A percentile compares a stretch with the other conserved stretches of the same genome.
phyloP scores from a whole-genome alignment of 768 basidiomycete species.

The Leucocoprinus leucothites region DNA sequence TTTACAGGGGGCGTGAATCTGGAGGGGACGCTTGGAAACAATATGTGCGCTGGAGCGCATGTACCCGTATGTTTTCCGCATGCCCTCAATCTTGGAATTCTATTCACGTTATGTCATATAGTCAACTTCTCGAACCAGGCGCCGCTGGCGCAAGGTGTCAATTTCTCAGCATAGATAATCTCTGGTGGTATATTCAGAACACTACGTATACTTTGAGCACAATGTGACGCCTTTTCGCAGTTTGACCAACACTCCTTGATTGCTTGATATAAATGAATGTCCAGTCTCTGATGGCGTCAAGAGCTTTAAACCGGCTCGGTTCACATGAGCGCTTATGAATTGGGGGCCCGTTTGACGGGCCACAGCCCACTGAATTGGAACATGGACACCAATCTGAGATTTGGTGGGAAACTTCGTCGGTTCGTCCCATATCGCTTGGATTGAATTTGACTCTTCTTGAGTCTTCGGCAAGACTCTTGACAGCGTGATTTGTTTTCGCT shows the following conservation, averaged over 20 bases:
- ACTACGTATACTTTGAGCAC: not conserved
- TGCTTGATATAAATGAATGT: not conserved
- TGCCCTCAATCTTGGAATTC: not conserved
- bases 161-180: conserved; percentile 52
- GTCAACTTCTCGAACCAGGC: conserved; percentile 90
- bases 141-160: conserved; percentile 91
- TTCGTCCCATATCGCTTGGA: conserved; percentile 16
- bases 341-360: not conserved
- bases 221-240: not conserved
- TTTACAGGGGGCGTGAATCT: conserved; percentile 84
- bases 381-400: conserved; percentile 9
- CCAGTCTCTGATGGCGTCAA: not conserved
- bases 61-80: conserved; percentile 53
- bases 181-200: conserved; percentile 10
- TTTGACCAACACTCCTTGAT: no score
- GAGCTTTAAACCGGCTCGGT: not conserved
- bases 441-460: conserved; percentile 10
- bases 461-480: conserved; percentile 11
- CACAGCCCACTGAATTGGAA: not conserved
- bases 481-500: not conserved
- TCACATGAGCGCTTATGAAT: not conserved
- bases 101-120: conserved; percentile 18
- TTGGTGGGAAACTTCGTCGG: conserved; percentile 4
- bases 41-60: conserved; percentile 89
- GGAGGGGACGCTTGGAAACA: conserved; percentile 99